phyloP scores from a whole-genome alignment of 2,329 filamentous ascomycete genomes.

The Phaeosphaeria sp. region DNA sequence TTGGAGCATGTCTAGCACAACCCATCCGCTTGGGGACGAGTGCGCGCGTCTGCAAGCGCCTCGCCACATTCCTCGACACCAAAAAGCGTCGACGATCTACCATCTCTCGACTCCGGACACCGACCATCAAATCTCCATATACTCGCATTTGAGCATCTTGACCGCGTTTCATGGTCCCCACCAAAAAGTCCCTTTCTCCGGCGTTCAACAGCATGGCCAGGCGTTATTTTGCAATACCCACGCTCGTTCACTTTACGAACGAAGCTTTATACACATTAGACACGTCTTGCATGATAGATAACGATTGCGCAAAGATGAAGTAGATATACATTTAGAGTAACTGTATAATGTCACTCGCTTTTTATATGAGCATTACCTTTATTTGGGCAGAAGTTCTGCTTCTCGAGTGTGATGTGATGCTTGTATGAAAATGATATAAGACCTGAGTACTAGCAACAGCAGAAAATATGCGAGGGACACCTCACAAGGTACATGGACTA shows the following conservation, averaged over 20 bases:
- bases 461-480: too few relatives aligned
- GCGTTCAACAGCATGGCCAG: constrained; percentile 7
- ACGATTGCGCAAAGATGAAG: constrained; percentile 1
- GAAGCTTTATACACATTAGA: too few relatives aligned
- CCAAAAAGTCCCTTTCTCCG: constrained; percentile 6
- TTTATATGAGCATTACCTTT: too few relatives aligned
- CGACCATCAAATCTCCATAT: neutral
- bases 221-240: constrained; percentile 8
- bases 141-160: constrained; percentile 1
- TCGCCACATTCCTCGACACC: neutral
- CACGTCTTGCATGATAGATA: constrained; percentile 8
- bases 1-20: neutral
- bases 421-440: too few relatives aligned
- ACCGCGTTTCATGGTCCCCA: neutral
- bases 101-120: constrained; percentile 1
- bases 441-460: too few relatives aligned
- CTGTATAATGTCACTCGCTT: constrained; percentile 8
- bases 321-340: constrained; percentile 5
- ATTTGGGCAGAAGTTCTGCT: too few relatives aligned
- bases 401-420: too few relatives aligned
- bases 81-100: neutral
- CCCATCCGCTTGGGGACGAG: neutral
- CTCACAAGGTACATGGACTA: too few relatives aligned
- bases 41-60: too few relatives aligned
- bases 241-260: neutral